These are phyloP conservation scores for Suillus subalutaceus DNA, from an alignment of 768 basidiomycete species.

Conservation along the genomic window DNA sequence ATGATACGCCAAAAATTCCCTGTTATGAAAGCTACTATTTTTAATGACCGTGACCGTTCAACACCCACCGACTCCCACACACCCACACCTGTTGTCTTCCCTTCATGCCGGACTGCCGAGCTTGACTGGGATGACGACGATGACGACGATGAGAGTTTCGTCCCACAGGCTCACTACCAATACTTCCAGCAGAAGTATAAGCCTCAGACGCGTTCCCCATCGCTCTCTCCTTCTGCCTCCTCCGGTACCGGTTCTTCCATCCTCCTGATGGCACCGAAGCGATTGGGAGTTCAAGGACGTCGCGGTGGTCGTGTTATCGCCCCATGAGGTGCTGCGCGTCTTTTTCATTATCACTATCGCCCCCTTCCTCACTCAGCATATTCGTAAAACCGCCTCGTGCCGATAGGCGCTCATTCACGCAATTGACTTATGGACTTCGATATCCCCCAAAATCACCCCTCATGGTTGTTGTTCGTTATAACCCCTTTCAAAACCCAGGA, in stretches of 20 bases:
- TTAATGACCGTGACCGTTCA: slow-evolving; percentile 18
- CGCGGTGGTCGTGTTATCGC: slow-evolving; percentile 15
- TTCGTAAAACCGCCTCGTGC: slow-evolving; percentile 13
- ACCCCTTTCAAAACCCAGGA: slow-evolving; percentile 18
- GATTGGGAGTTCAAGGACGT: slow-evolving; percentile 21
- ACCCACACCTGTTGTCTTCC: slow-evolving; percentile 35
- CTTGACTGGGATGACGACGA: slow-evolving; percentile 31
- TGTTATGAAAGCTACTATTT: slow-evolving; percentile 13
- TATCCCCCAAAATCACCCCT: slow-evolving; percentile 9
- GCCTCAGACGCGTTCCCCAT: slow-evolving; percentile 21
- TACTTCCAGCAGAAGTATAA: slow-evolving; percentile 20
- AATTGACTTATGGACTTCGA: slow-evolving; percentile 4
- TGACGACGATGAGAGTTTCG: slow-evolving; percentile 25
- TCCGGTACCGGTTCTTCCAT: slow-evolving; percentile 32
- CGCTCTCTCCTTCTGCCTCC: slow-evolving; percentile 23
- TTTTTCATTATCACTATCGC: slow-evolving; percentile 7
- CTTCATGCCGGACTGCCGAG: slow-evolving; percentile 33
- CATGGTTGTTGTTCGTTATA: slow-evolving; percentile 10
- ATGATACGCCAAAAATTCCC: slow-evolving; percentile 17
- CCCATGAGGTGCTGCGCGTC: slow-evolving; percentile 16
- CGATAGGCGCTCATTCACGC: slow-evolving; percentile 9
- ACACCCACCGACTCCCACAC: slow-evolving; percentile 31
- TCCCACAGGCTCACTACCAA: slow-evolving; percentile 23
- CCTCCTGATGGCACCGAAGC: slow-evolving; percentile 34
- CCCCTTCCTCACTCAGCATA: slow-evolving; percentile 1